Percentiles rank a stretch among this genome's conserved stretches.
Evolutionary conservation across 345 rosid genomes (phyloP).

Genomic region (Clarkia xantiana): DNA sequence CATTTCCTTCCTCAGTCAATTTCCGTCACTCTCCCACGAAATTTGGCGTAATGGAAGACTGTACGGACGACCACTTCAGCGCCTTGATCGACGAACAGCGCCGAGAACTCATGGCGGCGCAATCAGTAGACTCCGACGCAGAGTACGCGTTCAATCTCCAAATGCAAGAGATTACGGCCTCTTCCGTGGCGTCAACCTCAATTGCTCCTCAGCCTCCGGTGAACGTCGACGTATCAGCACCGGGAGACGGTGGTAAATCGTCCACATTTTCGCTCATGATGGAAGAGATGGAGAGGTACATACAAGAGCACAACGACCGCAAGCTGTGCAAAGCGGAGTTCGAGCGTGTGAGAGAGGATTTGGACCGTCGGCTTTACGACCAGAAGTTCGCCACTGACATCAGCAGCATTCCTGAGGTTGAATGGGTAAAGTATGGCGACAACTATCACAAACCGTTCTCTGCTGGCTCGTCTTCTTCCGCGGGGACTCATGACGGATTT

Average conservation of each 20-base stretch:
- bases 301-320: constrained; percentile 33
- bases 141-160: constrained; percentile 56
- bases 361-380: constrained; percentile 25
- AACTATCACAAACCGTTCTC: constrained; percentile 18
- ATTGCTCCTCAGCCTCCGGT: constrained; percentile 6
- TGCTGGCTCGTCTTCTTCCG: constrained; percentile 2
- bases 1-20: background rate
- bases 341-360: constrained; percentile 11
- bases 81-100: constrained; percentile 24
- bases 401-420: constrained; percentile 10
- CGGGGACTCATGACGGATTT: background rate
- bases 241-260: constrained; percentile 1
- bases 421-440: constrained; percentile 20
- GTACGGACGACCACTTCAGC: constrained; percentile 12
- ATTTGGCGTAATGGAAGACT: background rate
- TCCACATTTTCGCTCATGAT: constrained; percentile 14
- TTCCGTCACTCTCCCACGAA: background rate
- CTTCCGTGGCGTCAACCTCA: constrained; percentile 25
- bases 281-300: constrained; percentile 30
- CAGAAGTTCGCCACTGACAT: constrained; percentile 19
- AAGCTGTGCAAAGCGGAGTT: constrained; percentile 17
- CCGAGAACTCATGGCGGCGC: constrained; percentile 32
- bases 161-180: constrained; percentile 42
- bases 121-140: constrained; percentile 26
- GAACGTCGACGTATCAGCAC: constrained; percentile 2